These are phyloP conservation scores for Cercospora berteroae DNA, from an alignment of 2,329 filamentous ascomycete genomes.

Conservation along the genomic window DNA sequence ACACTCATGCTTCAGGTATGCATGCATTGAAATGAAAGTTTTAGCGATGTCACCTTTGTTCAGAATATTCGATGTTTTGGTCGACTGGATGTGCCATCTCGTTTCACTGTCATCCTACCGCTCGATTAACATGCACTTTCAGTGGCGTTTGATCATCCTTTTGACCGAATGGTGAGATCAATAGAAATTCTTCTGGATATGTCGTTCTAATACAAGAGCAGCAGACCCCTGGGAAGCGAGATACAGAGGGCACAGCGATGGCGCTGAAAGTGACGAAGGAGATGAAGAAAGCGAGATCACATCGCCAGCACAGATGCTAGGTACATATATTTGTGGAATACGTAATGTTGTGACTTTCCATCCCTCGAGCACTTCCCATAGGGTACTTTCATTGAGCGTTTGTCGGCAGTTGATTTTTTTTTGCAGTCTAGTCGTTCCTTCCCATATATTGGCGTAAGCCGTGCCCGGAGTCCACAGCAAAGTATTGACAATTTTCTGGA, in stretches of 20 bases:
- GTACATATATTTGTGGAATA: not conserved
- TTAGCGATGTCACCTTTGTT: conserved; percentile 1
- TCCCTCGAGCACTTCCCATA: not conserved
- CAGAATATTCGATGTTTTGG: not conserved
- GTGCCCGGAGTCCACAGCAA: not conserved
- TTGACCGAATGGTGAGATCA: no score
- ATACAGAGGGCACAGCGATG: not conserved
- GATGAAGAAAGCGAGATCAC: not conserved
- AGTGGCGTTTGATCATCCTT: no score
- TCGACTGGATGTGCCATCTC: not conserved
- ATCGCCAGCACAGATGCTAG: not conserved
- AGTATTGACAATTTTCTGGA: not conserved
- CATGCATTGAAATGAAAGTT: conserved; percentile 9
- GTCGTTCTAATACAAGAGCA: no score
- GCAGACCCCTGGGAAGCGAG: no score
- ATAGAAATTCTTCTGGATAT: no score
- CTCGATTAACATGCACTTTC: no score
- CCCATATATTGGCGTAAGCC: not conserved
- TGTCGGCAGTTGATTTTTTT: not conserved
- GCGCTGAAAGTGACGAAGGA: not conserved
- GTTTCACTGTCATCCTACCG: not conserved
- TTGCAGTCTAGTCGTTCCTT: no score
- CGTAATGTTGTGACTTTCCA: not conserved
- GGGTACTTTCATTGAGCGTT: not conserved
- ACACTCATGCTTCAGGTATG: conserved; percentile 3